Evolutionary conservation across 805 yeast genomes (phyloP).

Genomic region (Wickerhamiella sergipiensis): DNA sequence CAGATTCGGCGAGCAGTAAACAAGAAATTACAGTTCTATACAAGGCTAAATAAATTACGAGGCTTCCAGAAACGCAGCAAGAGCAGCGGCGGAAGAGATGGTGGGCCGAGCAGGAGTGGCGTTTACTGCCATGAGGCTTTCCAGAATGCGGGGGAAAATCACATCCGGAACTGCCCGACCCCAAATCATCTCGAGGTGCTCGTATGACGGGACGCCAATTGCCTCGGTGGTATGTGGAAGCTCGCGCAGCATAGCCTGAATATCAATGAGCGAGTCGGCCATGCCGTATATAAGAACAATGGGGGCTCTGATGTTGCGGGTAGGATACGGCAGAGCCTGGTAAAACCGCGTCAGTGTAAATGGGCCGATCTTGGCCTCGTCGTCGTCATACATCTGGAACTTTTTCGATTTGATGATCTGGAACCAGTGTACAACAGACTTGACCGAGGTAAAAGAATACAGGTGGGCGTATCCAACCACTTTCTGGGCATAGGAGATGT

Average conservation of each 20-base stretch:
- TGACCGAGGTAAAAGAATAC: slow-evolving; percentile 84
- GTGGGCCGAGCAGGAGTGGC: background rate
- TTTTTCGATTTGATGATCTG: slow-evolving; percentile 65
- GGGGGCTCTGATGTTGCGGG: slow-evolving; percentile 54
- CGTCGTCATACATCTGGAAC: slow-evolving; percentile 90
- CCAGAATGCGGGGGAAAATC: slow-evolving; percentile 14
- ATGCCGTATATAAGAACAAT: slow-evolving; percentile 70
- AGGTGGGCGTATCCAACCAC: slow-evolving; percentile 71
- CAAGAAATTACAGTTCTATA: background rate
- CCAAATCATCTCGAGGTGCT: slow-evolving; percentile 87
- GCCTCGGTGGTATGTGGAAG: slow-evolving; percentile 39
- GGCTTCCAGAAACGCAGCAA: background rate
- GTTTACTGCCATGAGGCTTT: slow-evolving; percentile 1
- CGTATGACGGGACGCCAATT: slow-evolving; percentile 50
- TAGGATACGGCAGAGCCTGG: slow-evolving; percentile 48
- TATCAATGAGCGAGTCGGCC: slow-evolving; percentile 74
- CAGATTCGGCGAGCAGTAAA: no score
- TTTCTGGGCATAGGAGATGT: slow-evolving; percentile 64
- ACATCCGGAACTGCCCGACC: slow-evolving; percentile 43
- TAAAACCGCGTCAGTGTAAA: slow-evolving; percentile 26
- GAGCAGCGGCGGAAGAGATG: background rate
- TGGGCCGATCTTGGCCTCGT: slow-evolving; percentile 23
- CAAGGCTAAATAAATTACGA: background rate
- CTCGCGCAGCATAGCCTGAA: slow-evolving; percentile 54
- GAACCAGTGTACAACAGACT: slow-evolving; percentile 91